Evolutionary conservation across 306 rosid species (phyloP).

Genomic region (Hylodesmum podocarpum): DNA sequence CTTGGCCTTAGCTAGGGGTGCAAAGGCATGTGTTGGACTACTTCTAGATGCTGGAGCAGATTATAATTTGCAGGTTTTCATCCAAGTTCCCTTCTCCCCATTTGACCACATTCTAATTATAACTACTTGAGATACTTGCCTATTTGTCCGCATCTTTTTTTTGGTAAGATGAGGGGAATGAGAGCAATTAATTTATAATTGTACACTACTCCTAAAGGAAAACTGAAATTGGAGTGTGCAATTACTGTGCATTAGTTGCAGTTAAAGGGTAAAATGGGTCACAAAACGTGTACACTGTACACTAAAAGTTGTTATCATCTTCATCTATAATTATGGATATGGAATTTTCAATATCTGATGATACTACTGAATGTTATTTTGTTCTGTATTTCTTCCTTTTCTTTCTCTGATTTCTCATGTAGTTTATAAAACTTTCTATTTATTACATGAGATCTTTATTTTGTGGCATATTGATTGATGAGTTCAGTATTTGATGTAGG

Average conservation of each 20-base stretch:
- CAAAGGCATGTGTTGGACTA: slow-evolving; percentile 88
- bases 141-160: background rate
- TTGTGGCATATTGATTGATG: background rate
- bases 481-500: background rate
- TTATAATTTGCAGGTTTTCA: slow-evolving; percentile 85
- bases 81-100: slow-evolving; percentile 18
- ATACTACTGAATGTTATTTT: background rate
- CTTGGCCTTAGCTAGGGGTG: slow-evolving; percentile 95
- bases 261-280: background rate
- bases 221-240: background rate
- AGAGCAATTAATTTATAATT: background rate
- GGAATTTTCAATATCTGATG: background rate
- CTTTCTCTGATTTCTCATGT: background rate
- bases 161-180: background rate
- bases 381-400: background rate
- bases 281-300: background rate
- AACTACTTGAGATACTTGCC: background rate
- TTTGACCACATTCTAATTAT: slow-evolving; percentile 5
- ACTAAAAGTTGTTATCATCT: background rate
- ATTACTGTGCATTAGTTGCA: background rate
- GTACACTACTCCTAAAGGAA: background rate
- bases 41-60: slow-evolving; percentile 89
- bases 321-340: background rate
- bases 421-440: background rate
- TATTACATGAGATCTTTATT: background rate